Evolutionary conservation across 257 asterid genomes (phyloP).

Genomic region (Ehretia macrophylla): DNA sequence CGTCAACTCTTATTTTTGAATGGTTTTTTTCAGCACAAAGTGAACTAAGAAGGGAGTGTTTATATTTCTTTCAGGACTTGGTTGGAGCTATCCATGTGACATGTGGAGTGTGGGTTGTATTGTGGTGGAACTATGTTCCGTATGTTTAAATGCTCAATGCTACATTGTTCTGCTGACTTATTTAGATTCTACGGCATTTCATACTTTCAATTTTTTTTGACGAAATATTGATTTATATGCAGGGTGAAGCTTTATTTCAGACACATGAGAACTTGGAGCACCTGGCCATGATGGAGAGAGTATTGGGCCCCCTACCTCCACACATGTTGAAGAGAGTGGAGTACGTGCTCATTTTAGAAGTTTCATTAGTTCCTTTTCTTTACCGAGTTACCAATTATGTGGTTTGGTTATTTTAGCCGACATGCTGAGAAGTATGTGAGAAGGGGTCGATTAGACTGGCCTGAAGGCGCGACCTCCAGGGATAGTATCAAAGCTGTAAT

Average conservation of each 20-base stretch:
- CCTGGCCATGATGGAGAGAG: conserved; percentile 57
- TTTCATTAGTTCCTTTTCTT: conserved; percentile 3
- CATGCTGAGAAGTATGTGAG: conserved; percentile 48
- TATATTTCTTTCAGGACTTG: conserved; percentile 31
- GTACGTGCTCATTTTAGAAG: conserved; percentile 23
- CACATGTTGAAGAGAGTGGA: conserved; percentile 42
- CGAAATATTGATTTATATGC: conserved; percentile 3
- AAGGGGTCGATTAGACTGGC: conserved; percentile 52
- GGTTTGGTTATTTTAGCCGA: conserved; percentile 27
- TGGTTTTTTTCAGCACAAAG: neutral
- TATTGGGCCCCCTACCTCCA: conserved; percentile 44
- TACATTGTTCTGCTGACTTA: conserved; percentile 4
- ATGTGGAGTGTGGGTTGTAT: conserved; percentile 55
- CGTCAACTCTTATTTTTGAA: neutral
- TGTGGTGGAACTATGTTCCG: conserved; percentile 51
- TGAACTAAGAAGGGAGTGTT: conserved; percentile 1
- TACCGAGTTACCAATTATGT: neutral
- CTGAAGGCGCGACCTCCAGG: conserved; percentile 51
- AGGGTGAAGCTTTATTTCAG: conserved; percentile 57
- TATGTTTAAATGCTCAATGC: conserved; percentile 14
- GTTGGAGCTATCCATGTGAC: conserved; percentile 56
- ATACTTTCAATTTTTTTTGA: no score
- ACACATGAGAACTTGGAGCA: conserved; percentile 52
- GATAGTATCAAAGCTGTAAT: conserved; percentile 45
- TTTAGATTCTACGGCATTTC: neutral